Evolutionary conservation across 2,329 filamentous ascomycete genomes (phyloP).

Genomic region (Paecilomyces niveus): DNA sequence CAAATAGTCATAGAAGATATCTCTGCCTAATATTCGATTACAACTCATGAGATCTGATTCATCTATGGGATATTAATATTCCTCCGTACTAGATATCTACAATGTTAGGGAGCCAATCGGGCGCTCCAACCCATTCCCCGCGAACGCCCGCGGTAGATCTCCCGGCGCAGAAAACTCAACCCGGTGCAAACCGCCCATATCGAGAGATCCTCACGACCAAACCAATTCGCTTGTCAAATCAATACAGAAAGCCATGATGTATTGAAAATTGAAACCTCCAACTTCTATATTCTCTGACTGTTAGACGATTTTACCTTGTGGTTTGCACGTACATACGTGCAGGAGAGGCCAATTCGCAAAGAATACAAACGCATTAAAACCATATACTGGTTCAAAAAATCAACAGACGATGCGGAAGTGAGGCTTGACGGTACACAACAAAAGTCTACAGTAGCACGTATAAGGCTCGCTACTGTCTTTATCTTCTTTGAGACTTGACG

Average conservation of each 20-base stretch:
- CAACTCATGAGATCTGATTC: background rate
- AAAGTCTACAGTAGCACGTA: no score
- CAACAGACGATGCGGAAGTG: background rate
- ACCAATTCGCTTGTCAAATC: no score
- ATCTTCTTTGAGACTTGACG: background rate
- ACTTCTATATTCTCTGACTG: background rate
- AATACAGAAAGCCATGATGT: no score
- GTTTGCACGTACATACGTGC: background rate
- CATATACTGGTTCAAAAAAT: background rate
- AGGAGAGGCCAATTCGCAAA: background rate
- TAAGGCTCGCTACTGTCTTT: background rate
- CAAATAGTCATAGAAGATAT: no score
- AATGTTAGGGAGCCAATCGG: background rate
- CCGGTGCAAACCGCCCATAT: background rate
- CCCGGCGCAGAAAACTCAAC: conserved; percentile 7
- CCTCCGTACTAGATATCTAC: background rate
- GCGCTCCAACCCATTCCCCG: background rate
- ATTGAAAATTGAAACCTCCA: no score
- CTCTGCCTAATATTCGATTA: no score
- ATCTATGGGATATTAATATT: background rate
- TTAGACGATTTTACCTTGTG: background rate
- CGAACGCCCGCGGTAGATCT: conserved; percentile 11
- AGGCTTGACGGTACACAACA: background rate
- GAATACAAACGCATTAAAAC: background rate
- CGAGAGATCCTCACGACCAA: background rate